Evolutionary conservation across 2,329 filamentous ascomycete species (phyloP).

Genomic region (Xylariaceae sp.): DNA sequence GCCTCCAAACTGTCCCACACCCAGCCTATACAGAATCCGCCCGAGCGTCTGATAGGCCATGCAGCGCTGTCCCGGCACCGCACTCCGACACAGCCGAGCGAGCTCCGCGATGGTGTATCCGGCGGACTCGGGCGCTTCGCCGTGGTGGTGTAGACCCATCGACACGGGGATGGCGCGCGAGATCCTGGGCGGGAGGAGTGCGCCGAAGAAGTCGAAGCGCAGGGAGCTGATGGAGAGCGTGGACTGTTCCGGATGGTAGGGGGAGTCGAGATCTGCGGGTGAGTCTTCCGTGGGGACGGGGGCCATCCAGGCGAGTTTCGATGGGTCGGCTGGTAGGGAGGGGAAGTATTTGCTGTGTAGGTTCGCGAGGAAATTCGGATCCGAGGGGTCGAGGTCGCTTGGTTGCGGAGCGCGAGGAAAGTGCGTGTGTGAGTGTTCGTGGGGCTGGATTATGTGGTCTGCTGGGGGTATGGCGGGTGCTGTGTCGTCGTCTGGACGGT

Average conservation of each 20-base stretch:
- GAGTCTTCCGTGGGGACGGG: conserved; percentile 63
- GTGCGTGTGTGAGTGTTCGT: conserved; percentile 40
- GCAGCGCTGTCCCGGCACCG: conserved; percentile 81
- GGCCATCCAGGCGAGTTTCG: conserved; percentile 86
- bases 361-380: conserved; percentile 76
- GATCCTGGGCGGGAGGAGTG: conserved; percentile 71
- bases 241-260: conserved; percentile 76
- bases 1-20: conserved; percentile 66
- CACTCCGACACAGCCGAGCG: conserved; percentile 72
- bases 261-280: conserved; percentile 62
- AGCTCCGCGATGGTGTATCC: conserved; percentile 92
- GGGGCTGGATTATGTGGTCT: conserved; percentile 15
- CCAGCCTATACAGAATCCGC: conserved; percentile 77
- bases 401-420: conserved; percentile 54
- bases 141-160: conserved; percentile 88
- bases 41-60: conserved; percentile 90
- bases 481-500: conserved; percentile 20
- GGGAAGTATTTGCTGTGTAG: conserved; percentile 95
- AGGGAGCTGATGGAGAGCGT: conserved; percentile 71
- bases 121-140: conserved; percentile 84
- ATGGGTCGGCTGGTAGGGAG: conserved; percentile 76
- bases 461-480: conserved; percentile 11
- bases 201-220: conserved; percentile 84
- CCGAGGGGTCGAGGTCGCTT: conserved; percentile 77
- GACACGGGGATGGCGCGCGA: conserved; percentile 71